Evolutionary conservation across 2,329 filamentous ascomycete species (phyloP).

Genomic region (Fusarium mangiferae): DNA sequence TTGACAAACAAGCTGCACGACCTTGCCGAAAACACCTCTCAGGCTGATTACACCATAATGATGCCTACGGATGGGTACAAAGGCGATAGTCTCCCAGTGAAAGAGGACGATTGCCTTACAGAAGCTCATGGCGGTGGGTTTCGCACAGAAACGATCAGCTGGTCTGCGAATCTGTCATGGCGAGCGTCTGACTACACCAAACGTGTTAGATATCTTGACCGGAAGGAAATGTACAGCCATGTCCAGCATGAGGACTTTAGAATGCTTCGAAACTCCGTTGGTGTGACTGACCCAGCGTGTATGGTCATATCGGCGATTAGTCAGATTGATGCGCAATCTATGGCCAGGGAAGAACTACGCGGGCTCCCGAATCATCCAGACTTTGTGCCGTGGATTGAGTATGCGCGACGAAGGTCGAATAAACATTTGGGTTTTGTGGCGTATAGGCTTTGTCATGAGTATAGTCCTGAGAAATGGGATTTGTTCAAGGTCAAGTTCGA

Average conservation of each 20-base stretch:
- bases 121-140: neutral
- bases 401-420: neutral
- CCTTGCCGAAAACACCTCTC: slow-evolving; percentile 29
- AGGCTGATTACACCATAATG: slow-evolving; percentile 42
- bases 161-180: slow-evolving; percentile 9
- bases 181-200: slow-evolving; percentile 11
- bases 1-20: slow-evolving; percentile 42
- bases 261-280: fast-evolving
- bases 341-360: slow-evolving; percentile 27
- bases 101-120: slow-evolving; percentile 15
- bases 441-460: slow-evolving; percentile 36
- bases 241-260: neutral
- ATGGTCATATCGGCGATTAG: neutral
- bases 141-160: slow-evolving; percentile 15
- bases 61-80: slow-evolving; percentile 46
- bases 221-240: slow-evolving; percentile 7
- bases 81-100: slow-evolving; percentile 23
- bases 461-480: slow-evolving; percentile 39
- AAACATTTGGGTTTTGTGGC: slow-evolving; percentile 5
- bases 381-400: slow-evolving; percentile 21
- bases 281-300: slow-evolving; percentile 1
- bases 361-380: neutral
- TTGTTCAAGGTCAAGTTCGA: slow-evolving; percentile 42
- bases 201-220: neutral
- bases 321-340: slow-evolving; percentile 18